These are phyloP conservation scores for Pseudogymnoascus sp. DNA, from an alignment of 2,329 filamentous ascomycete species.

Conservation along the genomic window DNA sequence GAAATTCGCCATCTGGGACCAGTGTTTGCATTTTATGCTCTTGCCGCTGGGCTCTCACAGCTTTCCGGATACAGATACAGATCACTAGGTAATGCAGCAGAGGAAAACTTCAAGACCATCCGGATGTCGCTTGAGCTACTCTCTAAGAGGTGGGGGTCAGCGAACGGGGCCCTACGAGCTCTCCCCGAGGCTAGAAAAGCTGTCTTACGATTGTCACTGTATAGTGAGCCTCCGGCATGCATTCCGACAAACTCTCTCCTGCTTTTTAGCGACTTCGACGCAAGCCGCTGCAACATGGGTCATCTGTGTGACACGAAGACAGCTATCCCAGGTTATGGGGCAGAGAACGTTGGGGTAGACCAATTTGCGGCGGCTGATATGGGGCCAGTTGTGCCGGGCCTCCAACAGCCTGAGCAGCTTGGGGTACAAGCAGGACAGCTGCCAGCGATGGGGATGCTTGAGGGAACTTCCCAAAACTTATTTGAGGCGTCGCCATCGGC, in stretches of 20 bases:
- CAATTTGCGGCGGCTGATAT: background rate
- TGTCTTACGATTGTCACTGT: background rate
- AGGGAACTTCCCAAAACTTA: background rate
- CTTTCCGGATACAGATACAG: conserved; percentile 9
- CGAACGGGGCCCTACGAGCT: conserved; percentile 4
- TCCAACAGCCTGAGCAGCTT: background rate
- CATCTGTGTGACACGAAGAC: background rate
- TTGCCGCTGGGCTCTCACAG: conserved; percentile 4
- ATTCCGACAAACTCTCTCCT: background rate
- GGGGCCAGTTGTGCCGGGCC: background rate
- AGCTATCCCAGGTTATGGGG: background rate
- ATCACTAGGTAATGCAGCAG: background rate
- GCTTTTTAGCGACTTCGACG: conserved; percentile 4
- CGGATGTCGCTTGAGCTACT: conserved; percentile 5
- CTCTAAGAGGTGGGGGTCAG: conserved; percentile 5
- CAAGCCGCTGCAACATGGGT: conserved; percentile 6
- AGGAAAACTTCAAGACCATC: conserved; percentile 8
- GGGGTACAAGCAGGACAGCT: background rate
- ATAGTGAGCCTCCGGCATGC: background rate
- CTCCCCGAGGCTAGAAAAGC: conserved; percentile 6
- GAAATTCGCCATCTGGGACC: conserved; percentile 8
- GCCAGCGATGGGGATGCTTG: background rate
- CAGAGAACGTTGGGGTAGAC: background rate
- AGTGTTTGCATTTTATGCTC: conserved; percentile 3
- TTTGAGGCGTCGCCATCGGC: background rate